Percentiles rank a stretch among this genome's conserved stretches.
phyloP scores from a whole-genome alignment of 208 protist genomes.

The Leishmania tropica region DNA sequence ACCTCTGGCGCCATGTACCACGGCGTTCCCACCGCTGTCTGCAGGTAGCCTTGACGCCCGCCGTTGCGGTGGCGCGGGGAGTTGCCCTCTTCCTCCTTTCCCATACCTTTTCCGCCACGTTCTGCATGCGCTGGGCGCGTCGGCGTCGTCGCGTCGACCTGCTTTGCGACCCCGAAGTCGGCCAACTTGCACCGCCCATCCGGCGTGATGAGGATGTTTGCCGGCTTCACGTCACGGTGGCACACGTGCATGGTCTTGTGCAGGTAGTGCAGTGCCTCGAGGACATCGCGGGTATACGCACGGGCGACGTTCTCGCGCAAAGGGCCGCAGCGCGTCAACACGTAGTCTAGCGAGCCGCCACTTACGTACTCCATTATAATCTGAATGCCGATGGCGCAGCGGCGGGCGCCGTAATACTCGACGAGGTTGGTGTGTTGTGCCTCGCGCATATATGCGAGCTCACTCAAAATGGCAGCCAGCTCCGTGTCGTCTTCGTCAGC shows the following conservation, averaged over 20 bases:
- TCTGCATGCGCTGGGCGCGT: neutral
- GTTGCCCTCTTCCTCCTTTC: neutral
- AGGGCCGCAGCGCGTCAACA: conserved; percentile 56
- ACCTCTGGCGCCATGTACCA: conserved; percentile 95
- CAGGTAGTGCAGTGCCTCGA: conserved; percentile 81
- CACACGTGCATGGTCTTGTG: conserved; percentile 81
- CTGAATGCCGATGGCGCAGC: conserved; percentile 68
- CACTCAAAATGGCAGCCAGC: conserved; percentile 56
- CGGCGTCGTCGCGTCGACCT: conserved; percentile 38
- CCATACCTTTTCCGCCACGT: neutral
- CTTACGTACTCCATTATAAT: conserved; percentile 92
- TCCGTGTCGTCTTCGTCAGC: conserved; percentile 31
- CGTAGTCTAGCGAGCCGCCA: conserved; percentile 79
- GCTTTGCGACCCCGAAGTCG: conserved; percentile 88
- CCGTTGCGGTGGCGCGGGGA: neutral
- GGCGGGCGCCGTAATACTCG: conserved; percentile 78
- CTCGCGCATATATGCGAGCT: conserved; percentile 81
- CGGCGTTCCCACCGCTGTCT: conserved; percentile 87
- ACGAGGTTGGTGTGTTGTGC: conserved; percentile 77
- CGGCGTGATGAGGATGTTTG: conserved; percentile 88
- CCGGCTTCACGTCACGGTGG: conserved; percentile 93
- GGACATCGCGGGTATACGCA: conserved; percentile 75
- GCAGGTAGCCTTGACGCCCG: conserved; percentile 40
- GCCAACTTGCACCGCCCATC: conserved; percentile 87
- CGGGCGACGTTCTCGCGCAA: conserved; percentile 79